phyloP scores from a whole-genome alignment of 2,329 filamentous ascomycete species.

The Dothideomycetidae sp. region DNA sequence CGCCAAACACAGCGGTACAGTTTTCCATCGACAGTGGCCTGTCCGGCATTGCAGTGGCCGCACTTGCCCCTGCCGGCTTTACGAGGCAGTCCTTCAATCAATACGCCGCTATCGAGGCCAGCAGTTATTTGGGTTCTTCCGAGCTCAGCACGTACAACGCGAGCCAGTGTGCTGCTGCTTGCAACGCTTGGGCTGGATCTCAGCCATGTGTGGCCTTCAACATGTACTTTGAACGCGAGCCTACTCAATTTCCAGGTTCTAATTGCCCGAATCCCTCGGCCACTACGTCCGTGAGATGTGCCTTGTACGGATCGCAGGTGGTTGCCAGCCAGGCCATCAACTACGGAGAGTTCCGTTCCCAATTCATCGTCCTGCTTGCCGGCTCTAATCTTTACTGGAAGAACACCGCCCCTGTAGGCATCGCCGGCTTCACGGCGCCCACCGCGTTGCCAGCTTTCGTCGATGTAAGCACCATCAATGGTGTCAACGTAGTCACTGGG shows the following conservation, averaged over 20 bases:
- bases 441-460: conserved; percentile 8
- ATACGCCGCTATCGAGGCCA: conserved; percentile 5
- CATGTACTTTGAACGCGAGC: conserved; percentile 13
- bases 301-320: conserved; percentile 4
- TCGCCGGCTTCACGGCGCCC: conserved; percentile 4
- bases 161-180: conserved; percentile 9
- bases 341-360: conserved; percentile 15
- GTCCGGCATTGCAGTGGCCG: conserved; percentile 5
- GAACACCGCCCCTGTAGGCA: conserved; percentile 4
- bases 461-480: conserved; percentile 1
- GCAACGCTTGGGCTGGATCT: conserved; percentile 10
- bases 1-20: conserved; percentile 5
- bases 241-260: conserved; percentile 11
- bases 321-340: conserved; percentile 16
- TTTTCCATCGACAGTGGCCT: conserved; percentile 8
- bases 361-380: conserved; percentile 19
- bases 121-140: conserved; percentile 11
- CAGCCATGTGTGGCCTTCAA: conserved; percentile 14
- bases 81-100: conserved; percentile 4
- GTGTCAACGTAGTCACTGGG: background rate
- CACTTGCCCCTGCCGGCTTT: conserved; percentile 9
- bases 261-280: conserved; percentile 7
- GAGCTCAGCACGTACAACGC: conserved; percentile 10
- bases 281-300: conserved; percentile 4
- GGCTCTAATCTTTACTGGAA: conserved; percentile 10